Base-by-base conservation (phyloP, 257 asterid genomes). In the Rhazya stricta region DNA sequence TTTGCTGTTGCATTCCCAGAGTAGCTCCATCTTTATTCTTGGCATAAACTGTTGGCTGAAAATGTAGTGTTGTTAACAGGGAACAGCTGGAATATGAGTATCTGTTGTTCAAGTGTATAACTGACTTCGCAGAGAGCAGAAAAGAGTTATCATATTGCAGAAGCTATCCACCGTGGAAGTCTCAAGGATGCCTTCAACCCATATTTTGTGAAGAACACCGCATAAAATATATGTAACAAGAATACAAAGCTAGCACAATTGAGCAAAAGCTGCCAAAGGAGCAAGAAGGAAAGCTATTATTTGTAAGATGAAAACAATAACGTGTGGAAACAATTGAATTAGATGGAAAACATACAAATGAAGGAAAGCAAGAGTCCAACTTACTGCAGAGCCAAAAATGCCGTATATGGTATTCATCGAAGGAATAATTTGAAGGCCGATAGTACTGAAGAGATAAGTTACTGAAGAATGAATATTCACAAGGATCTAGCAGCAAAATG, bases 211-310 rank as follows among this genome's bases (percentile, higher is more conserved):
- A 92, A 90, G 82, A 95, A 92, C 25, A 95, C 66, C n/a, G 99
- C 96, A 25, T 92, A 95, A 12, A 95, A 76, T 76, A 95, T 85
- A 79, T 95, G 99, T 39, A 95, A 90, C 91, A 95, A 80, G 81
- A 84, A 89, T 79, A 89, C 93, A 39, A 86, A 88, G 82, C 83
- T 80, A 8, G 86, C 85, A 56, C 96, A 89, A 68, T 92, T 95
- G 78, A 95, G 88, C 85, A 91, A 21, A 82, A 95, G 97, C 99
- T 95, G 99, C 65, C 76, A 58, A 79, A 37, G 65, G 37, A 46
- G 50, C 30, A 62, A 57, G 23, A 77, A 29, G 41, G n/a, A 32
- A 34, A 61, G 45, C 27, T 53, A 58, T 25, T 53, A 70, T 75
- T 76, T 76, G 61, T 37, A 66, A 27, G 41, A 69, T 73, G 51